phyloP scores from a whole-genome alignment of 768 basidiomycete species.

The Pleurotus eryngii region DNA sequence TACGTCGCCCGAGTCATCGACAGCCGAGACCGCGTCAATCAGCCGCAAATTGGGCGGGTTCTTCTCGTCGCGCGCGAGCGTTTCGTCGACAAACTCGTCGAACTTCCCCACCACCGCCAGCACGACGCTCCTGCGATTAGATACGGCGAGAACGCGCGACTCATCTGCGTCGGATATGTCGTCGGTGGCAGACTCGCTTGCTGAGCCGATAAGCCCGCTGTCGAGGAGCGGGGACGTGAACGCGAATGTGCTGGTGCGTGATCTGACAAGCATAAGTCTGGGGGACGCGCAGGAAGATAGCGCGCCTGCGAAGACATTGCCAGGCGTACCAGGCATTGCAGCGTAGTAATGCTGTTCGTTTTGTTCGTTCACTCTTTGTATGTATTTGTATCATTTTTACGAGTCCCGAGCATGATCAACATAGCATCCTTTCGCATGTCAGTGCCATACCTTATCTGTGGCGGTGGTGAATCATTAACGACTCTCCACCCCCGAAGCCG shows the following conservation, averaged over 20 bases:
- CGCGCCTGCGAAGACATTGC: not conserved
- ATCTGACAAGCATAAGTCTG: conserved; percentile 18
- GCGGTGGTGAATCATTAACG: too few species aligned
- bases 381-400: too few species aligned
- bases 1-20: conserved; percentile 12
- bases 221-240: conserved; percentile 26
- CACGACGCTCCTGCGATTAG: conserved; percentile 21
- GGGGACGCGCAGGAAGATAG: conserved; percentile 17
- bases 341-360: too few species aligned
- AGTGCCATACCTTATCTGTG: too few species aligned
- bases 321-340: not conserved
- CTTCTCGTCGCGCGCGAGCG: conserved; percentile 56
- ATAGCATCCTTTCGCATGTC: too few species aligned
- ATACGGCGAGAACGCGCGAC: conserved; percentile 24
- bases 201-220: conserved; percentile 57
- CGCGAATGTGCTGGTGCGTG: conserved; percentile 21
- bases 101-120: conserved; percentile 10
- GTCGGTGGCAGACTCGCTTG: conserved; percentile 51
- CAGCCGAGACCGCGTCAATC: conserved; percentile 45
- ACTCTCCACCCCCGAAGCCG: too few species aligned
- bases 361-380: too few species aligned
- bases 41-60: conserved; percentile 65
- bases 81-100: conserved; percentile 39
- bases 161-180: conserved; percentile 57
- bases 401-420: too few species aligned